These are phyloP conservation scores for Streptanthus diversifolius DNA, from an alignment of 345 rosid genomes.

Conservation along the genomic window DNA sequence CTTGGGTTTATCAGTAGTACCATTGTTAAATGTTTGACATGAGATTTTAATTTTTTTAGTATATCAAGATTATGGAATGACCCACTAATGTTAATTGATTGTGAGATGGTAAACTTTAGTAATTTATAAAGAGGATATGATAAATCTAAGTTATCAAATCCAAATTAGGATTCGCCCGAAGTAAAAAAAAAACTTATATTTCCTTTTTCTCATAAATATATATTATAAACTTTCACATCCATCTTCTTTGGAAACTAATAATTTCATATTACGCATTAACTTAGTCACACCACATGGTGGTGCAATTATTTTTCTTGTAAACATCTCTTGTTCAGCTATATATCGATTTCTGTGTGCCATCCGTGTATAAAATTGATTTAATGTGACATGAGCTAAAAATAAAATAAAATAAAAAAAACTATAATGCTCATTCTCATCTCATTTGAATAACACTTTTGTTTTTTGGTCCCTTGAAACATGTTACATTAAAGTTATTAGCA, in stretches of 20 bases:
- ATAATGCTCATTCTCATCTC: slow-evolving; percentile 4
- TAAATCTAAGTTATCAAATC: not conserved
- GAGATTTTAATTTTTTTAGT: not conserved
- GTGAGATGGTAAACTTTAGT: not conserved
- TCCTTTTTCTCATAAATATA: too few species aligned
- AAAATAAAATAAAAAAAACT: not conserved
- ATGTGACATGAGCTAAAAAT: not conserved
- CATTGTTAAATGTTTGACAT: not conserved
- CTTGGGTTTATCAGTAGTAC: not conserved
- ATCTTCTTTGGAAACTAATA: too few species aligned
- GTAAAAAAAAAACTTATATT: too few species aligned
- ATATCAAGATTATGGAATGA: not conserved
- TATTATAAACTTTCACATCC: too few species aligned
- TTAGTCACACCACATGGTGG: too few species aligned
- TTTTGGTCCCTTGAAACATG: slow-evolving; percentile 3
- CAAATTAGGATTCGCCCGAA: not conserved
- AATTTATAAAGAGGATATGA: not conserved
- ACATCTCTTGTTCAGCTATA: too few species aligned
- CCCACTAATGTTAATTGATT: not conserved
- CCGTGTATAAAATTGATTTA: not conserved
- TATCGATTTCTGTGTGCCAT: not conserved
- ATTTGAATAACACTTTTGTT: not conserved
- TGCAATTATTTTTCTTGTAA: too few species aligned
- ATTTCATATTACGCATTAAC: too few species aligned
- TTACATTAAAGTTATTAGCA: slow-evolving; percentile 16